Percentiles rank a stretch among this genome's conserved stretches.
These are phyloP conservation scores for Saccharomycopsis phalli DNA, from an alignment of 1,139 yeast genomes.

Conservation along the genomic window DNA sequence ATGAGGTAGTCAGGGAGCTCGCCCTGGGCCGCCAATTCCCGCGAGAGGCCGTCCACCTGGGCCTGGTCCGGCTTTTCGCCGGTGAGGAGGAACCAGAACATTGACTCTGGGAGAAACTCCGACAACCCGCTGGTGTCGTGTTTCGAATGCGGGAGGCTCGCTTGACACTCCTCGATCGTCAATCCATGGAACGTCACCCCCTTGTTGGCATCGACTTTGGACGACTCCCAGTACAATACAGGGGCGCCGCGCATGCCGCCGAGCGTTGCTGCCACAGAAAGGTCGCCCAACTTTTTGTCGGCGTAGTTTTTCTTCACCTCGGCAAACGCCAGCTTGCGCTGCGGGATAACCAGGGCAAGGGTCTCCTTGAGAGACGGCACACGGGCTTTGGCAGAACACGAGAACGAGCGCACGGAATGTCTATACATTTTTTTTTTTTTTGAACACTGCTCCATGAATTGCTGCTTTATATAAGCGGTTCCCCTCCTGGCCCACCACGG, in stretches of 20 bases:
- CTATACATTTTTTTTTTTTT: too few relatives aligned
- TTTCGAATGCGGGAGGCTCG: constrained; percentile 33
- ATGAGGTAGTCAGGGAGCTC: constrained; percentile 47
- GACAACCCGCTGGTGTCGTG: constrained; percentile 30
- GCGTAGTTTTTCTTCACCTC: constrained; percentile 32
- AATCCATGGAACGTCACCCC: constrained; percentile 49
- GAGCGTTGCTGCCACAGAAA: constrained; percentile 36
- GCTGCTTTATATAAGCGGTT: too few relatives aligned
- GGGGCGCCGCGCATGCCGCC: constrained; percentile 52
- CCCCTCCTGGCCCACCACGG: too few relatives aligned
- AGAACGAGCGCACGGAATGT: too few relatives aligned
- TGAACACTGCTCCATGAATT: too few relatives aligned
- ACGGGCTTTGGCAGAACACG: constrained; percentile 1
- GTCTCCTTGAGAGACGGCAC: constrained; percentile 29
- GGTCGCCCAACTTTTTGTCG: constrained; percentile 31
- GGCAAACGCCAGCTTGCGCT: constrained; percentile 31
- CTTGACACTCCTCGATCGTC: constrained; percentile 44
- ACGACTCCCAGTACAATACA: constrained; percentile 46
- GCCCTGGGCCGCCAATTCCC: constrained; percentile 50
- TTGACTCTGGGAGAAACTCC: constrained; percentile 53
- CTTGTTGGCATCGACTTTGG: constrained; percentile 41
- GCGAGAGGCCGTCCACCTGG: constrained; percentile 44
- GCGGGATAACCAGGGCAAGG: constrained; percentile 34
- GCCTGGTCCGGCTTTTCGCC: constrained; percentile 53
- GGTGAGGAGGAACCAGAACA: constrained; percentile 55